Evolutionary conservation across 768 basidiomycete genomes (phyloP), one percentile per base, ranked within the genome.

Genomic region (Russula sp.): DNA sequence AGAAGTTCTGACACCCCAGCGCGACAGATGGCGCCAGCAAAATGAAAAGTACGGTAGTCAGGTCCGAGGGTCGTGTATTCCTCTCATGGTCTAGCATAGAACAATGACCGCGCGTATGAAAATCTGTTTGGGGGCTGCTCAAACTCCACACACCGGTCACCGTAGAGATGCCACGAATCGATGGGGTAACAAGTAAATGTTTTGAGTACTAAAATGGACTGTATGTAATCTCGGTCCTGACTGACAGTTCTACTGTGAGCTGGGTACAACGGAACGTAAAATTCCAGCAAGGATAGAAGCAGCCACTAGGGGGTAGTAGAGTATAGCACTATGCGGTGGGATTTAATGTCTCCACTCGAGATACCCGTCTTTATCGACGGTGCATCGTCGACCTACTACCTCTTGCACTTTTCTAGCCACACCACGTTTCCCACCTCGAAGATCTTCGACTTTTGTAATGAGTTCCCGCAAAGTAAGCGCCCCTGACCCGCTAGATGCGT

Each of bases 371-470:
- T 83, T 80, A 20, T 82, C 76, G 45, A 83, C 71, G 43, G 79
- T 76, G 68, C 90, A 93, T 68, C 77, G 81, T 67, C 93, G 85
- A 59, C 76, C 69, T 13, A 89, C 79, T 50, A 97, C 83, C 65
- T 94, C 93, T 39, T 81, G 65, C 22, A 96, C 77, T 75, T 94
- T 97, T 68, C 86, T 85, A 68, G 73, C 77, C 2, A 91, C 83
- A 32, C 90, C 91, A 66, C 67, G 53, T 73, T 83, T 83, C 34
- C 80, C 76, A 64, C 74, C 69, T 35, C 78, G 77, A 51, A 80
- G 63, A 34, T 76, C 73, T 43, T 78, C 73, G 64, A 85, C 85
- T 69, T 79, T 79, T 29, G 77, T 73, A 6, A 90, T 68, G 47
- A 94, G 71, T 68, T 93, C 90, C 39, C 83, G 77, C 56, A 81